Percentiles rank a stretch among this genome's conserved stretches.
These are phyloP conservation scores for Tilletia indica DNA, from an alignment of 1,284 basidiomycete species.

Conservation along the genomic window DNA sequence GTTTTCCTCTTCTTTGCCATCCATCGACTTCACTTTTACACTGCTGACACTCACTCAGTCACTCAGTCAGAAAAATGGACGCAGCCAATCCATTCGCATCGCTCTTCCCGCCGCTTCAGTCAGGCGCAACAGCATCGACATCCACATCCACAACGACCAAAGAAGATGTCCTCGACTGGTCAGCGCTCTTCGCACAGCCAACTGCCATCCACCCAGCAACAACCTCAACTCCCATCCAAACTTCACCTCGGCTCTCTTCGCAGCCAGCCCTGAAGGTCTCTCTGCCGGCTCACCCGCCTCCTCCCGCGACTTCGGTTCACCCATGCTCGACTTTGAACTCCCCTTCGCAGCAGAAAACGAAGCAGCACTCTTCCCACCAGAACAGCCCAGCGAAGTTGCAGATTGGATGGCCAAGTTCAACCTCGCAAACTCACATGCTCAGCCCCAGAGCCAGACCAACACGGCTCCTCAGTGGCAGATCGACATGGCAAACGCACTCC, in stretches of 20 bases:
- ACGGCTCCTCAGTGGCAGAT: not conserved
- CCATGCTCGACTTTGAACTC: slow-evolving; percentile 11
- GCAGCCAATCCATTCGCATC: no score
- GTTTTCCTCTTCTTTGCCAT: no score
- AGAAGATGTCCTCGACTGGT: not conserved
- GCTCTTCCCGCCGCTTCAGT: not conserved
- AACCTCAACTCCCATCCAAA: not conserved
- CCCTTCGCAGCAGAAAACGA: slow-evolving; percentile 2
- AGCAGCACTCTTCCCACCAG: slow-evolving; percentile 10
- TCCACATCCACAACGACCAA: not conserved
- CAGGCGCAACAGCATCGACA: not conserved
- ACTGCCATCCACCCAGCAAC: not conserved
- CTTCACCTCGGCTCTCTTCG: not conserved
- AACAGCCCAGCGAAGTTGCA: not conserved
- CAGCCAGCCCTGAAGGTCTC: slow-evolving; percentile 7
- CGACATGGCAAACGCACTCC: slow-evolving; percentile 2
- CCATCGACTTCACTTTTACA: no score
- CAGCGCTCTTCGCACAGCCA: not conserved
- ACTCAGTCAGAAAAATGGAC: no score
- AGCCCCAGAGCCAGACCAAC: not conserved
- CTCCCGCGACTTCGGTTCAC: slow-evolving; percentile 9
- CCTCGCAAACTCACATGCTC: not conserved
- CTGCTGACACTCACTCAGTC: no score
- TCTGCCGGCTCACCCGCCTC: slow-evolving; percentile 13
- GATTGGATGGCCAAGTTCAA: slow-evolving; percentile 16